Conservation (phyloP, 169 alveolate genomes). For the Babesia caballi region DNA sequence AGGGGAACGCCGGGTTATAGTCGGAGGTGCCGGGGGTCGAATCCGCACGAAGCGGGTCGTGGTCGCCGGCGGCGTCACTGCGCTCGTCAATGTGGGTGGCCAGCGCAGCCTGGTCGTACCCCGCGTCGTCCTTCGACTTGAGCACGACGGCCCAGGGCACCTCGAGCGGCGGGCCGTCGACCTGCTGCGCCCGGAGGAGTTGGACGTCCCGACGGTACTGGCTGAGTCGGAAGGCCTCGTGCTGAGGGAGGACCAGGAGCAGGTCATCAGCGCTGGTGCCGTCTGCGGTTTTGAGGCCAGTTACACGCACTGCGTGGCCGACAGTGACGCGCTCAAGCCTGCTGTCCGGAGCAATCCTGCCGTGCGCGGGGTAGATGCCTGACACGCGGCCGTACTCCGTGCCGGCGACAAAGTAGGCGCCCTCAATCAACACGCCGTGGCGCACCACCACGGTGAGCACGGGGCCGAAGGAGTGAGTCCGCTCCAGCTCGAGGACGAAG, state of each 20-base stretch:
- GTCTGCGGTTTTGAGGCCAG: constrained; percentile 67
- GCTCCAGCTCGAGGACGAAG: constrained; percentile 67
- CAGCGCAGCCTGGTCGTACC: neutral
- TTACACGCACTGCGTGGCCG: constrained; percentile 70
- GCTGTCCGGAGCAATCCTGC: neutral
- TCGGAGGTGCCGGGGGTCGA: too few species aligned
- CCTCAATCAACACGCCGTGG: constrained; percentile 73
- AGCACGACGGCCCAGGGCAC: constrained; percentile 70
- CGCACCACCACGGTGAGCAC: constrained; percentile 69
- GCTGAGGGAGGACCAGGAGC: constrained; percentile 71
- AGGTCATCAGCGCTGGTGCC: constrained; percentile 75
- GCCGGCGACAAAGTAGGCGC: constrained; percentile 77
- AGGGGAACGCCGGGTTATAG: neutral
- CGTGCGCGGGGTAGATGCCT: constrained; percentile 53
- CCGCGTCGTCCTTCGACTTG: constrained; percentile 11
- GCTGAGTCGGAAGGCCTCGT: constrained; percentile 74
- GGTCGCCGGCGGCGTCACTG: neutral
- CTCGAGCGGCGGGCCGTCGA: constrained; percentile 68
- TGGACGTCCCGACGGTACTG: constrained; percentile 73
- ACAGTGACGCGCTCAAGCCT: constrained; percentile 66
- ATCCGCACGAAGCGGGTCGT: neutral
- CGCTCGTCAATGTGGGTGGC: neutral
- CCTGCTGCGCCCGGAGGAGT: constrained; percentile 65
- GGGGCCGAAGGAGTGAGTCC: constrained; percentile 65
- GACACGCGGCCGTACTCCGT: constrained; percentile 73